Evolutionary conservation across 257 asterid species (phyloP), one percentile per base, ranked within the genome.

Genomic region (Knoxia roxburghii): DNA sequence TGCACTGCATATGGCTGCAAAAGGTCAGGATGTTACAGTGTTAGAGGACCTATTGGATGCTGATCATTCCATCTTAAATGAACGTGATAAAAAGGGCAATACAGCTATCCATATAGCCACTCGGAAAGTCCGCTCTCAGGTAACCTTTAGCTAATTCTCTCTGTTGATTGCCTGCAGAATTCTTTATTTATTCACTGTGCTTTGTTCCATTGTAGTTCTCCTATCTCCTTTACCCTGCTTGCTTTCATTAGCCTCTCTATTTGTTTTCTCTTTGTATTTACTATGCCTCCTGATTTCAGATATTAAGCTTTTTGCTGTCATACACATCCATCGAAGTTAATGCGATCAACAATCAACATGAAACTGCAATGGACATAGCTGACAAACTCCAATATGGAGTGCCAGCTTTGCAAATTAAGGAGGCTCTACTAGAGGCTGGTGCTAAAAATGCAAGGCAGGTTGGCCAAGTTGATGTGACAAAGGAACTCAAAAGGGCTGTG

Each of bases 1-100:
- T 6, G 97, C 99, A 23, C 81, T 94, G 71, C 99, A 94, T 73
- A 94, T 94, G 99, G 99, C 99, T 68, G 99, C 86, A 32, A 94
- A 94, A 74, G 99, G 99, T 76, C 95, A 94, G 69, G 85, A 87
- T 68, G 61, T 85, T 54, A 60, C 72, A 11, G 97, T 90, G 29
- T 86, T 94, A 11, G 96, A 90, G 67, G 95, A 90, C 65, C 69
- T 94, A 62, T 70, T 94, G 69, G 95, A 88, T 78, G 86, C 86
- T 50, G 96, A 90, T 81, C 80, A 72, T 68, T 79, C 93, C 1
- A 82, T 90, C 71, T 68, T 94, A 35, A 94, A 90, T 57, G 96
- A 84, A 62, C 87, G 96, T 20, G 99, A 94, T 79, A 94, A 84
- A 78, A 94, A 88, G 86, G 99, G 96, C 52, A 94, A 86, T 72